These are phyloP conservation scores for Globisporangium alternatum DNA, from an alignment of 352 stramenopile species.

Conservation along the genomic window DNA sequence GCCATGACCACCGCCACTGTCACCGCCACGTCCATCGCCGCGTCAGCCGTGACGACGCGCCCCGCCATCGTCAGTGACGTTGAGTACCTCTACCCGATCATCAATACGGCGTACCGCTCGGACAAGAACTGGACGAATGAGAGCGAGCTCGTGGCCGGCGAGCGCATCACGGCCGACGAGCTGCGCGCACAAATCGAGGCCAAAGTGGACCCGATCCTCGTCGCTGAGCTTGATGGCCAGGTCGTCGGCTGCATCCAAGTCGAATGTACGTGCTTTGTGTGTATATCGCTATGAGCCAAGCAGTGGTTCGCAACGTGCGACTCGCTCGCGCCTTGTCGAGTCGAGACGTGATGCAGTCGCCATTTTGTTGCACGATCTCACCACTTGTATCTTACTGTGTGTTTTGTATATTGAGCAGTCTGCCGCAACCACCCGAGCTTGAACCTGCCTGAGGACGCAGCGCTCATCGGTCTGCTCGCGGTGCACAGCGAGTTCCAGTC, in stretches of 20 bases:
- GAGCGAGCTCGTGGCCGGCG: slow-evolving; percentile 10
- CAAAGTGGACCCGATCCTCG: slow-evolving; percentile 9
- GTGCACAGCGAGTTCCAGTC: slow-evolving; percentile 14
- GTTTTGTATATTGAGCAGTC: background rate
- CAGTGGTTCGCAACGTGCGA: background rate
- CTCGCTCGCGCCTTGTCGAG: background rate
- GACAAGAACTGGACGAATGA: slow-evolving; percentile 16
- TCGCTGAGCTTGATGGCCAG: slow-evolving; percentile 7
- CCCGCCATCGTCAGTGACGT: background rate
- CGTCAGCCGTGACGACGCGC: background rate
- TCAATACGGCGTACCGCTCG: slow-evolving; percentile 7
- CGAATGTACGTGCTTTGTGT: slow-evolving; percentile 11
- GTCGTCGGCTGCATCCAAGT: slow-evolving; percentile 13
- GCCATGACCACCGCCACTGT: background rate
- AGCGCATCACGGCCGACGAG: slow-evolving; percentile 7
- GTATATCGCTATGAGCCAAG: background rate
- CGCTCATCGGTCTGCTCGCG: slow-evolving; percentile 9
- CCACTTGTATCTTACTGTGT: background rate
- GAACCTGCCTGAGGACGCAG: slow-evolving; percentile 2
- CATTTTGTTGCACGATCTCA: background rate
- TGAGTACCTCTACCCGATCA: background rate
- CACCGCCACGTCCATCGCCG: background rate
- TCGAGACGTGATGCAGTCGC: background rate
- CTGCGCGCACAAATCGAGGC: slow-evolving; percentile 4
- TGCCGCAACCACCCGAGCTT: slow-evolving; percentile 1